Percentiles rank a stretch among this genome's conserved stretches.
These are phyloP conservation scores for Cladosporium sp. DNA, from an alignment of 2,329 filamentous ascomycete species.

Conservation along the genomic window DNA sequence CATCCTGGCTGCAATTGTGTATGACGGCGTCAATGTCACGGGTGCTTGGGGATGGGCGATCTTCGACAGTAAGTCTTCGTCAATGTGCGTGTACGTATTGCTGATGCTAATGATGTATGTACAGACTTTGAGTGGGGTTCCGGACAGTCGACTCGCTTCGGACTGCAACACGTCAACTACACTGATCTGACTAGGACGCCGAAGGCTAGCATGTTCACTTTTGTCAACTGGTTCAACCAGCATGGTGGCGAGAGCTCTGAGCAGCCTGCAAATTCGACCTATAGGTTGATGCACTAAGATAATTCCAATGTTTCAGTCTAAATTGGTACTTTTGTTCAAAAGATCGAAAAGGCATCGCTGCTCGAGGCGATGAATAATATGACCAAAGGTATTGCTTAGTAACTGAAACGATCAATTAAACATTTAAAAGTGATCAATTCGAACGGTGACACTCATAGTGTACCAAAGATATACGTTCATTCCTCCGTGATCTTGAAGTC, in stretches of 20 bases:
- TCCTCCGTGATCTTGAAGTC: neutral
- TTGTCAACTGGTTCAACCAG: constrained; percentile 32
- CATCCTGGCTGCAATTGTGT: constrained; percentile 31
- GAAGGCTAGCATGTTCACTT: constrained; percentile 38
- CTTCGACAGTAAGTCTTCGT: constrained; percentile 26
- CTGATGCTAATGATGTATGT: neutral
- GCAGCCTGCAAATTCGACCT: neutral
- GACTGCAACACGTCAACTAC: constrained; percentile 34
- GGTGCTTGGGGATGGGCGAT: constrained; percentile 33
- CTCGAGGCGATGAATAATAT: no score
- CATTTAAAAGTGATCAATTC: no score
- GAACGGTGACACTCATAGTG: no score
- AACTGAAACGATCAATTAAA: no score
- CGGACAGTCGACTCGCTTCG: constrained; percentile 31
- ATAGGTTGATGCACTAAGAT: neutral
- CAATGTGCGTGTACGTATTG: neutral
- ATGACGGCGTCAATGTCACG: constrained; percentile 32
- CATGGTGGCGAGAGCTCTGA: constrained; percentile 11
- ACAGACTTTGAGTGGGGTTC: constrained; percentile 30
- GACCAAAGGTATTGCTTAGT: no score
- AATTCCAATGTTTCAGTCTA: neutral
- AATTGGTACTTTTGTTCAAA: no score
- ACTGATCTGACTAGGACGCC: constrained; percentile 34
- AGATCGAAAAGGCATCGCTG: no score
- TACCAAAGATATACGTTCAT: no score